Conservation (phyloP, 768 basidiomycete species). For the Rhodotorula toruloides region DNA sequence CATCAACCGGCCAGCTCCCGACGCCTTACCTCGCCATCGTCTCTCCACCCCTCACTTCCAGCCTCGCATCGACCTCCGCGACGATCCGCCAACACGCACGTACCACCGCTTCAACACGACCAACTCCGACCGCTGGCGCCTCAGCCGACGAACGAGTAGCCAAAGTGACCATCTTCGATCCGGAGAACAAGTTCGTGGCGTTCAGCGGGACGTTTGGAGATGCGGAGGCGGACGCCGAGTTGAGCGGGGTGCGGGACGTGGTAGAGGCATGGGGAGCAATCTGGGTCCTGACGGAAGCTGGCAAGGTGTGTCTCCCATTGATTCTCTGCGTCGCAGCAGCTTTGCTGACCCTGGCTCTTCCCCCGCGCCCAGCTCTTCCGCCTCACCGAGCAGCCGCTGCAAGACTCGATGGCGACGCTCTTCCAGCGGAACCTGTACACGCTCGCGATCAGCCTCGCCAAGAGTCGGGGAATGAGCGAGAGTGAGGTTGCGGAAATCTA, state of each 20-base stretch:
- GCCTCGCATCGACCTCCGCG: slow-evolving; percentile 61
- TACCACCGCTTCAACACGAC: background rate
- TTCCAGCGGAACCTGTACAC: slow-evolving; percentile 51
- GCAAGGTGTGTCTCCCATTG: slow-evolving; percentile 55
- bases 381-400: slow-evolving; percentile 30
- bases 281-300: slow-evolving; percentile 71
- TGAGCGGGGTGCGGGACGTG: slow-evolving; percentile 67
- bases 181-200: slow-evolving; percentile 83
- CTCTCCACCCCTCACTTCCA: slow-evolving; percentile 72
- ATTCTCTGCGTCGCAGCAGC: background rate
- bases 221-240: background rate
- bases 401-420: slow-evolving; percentile 26
- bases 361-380: slow-evolving; percentile 40
- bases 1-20: slow-evolving; percentile 62
- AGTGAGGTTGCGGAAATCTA: slow-evolving; percentile 80
- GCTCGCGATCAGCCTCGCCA: slow-evolving; percentile 75
- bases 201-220: slow-evolving; percentile 74
- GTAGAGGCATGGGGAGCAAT: slow-evolving; percentile 75
- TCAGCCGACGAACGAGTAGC: slow-evolving; percentile 21
- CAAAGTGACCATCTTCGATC: slow-evolving; percentile 72
- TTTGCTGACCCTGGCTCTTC: background rate
- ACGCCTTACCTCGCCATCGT: slow-evolving; percentile 71
- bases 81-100: slow-evolving; percentile 65
- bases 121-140: slow-evolving; percentile 55
- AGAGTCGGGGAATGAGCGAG: slow-evolving; percentile 68